Conservation (phyloP, 768 basidiomycete genomes). For the Leccinum subtestaceum region DNA sequence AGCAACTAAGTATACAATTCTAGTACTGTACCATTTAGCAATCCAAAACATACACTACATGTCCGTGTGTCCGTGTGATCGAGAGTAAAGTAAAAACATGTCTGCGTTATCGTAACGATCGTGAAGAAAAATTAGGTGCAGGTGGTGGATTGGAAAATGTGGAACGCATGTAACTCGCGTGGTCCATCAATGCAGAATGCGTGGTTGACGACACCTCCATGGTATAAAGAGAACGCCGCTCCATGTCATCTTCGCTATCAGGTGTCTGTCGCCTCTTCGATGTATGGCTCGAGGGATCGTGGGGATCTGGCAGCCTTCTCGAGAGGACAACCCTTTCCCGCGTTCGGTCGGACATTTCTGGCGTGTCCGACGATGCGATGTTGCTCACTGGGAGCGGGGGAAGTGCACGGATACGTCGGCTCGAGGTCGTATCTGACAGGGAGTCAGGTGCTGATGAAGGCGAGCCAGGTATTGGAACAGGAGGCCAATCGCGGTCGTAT, state of each 20-base stretch:
- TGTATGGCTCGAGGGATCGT: not conserved
- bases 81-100: not conserved
- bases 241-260: slow-evolving; percentile 15
- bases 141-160: slow-evolving; percentile 15
- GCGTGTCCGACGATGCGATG: not conserved
- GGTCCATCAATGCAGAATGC: slow-evolving; percentile 30
- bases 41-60: not conserved
- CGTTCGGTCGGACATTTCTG: not conserved
- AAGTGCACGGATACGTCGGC: slow-evolving; percentile 27
- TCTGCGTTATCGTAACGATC: slow-evolving; percentile 10
- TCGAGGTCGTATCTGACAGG: slow-evolving; percentile 10
- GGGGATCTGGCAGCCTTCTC: slow-evolving; percentile 3
- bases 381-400: slow-evolving; percentile 25
- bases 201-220: slow-evolving; percentile 27
- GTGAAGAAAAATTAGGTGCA: slow-evolving; percentile 3
- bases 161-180: slow-evolving; percentile 25
- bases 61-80: not conserved
- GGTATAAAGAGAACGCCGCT: slow-evolving; percentile 13
- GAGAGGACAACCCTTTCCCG: not conserved
- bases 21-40: not conserved
- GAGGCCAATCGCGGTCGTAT: slow-evolving; percentile 17
- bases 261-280: not conserved
- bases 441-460: slow-evolving; percentile 8
- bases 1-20: not conserved
- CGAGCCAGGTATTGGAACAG: slow-evolving; percentile 1